Base-by-base conservation (phyloP, 2,329 filamentous ascomycete genomes). In the Diaporthe helianthi region DNA sequence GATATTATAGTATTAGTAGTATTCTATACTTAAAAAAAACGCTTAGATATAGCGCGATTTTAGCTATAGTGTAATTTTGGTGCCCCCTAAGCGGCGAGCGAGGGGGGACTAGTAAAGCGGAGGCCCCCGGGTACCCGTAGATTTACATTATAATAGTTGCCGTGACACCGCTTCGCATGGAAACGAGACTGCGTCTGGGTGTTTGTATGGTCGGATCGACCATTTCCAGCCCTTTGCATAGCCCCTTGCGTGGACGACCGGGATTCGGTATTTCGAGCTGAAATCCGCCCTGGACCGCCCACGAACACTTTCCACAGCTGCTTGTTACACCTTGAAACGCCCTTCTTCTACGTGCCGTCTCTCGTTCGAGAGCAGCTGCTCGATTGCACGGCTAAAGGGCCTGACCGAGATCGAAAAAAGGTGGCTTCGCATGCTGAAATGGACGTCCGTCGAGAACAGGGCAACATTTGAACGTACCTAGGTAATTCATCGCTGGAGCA, bases 221-320 rank as follows among this genome's bases (percentile, higher is more conserved):
- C 24, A 5, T 5, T 29, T 22, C 2, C 19, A 33, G 10, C 6
- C 6, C 10, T 19, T 22, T 9, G 41, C 22, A 47, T 26, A 31
- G n/a, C 17, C 26, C 29, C n/a, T 33, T 49, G 44, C 41, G 17
- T 12, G 8, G 3, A 29, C 31, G 15, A 33, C 12, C 66, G 66
- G 55, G 22, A 5, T 68, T 68, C 66, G 66, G 66, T 29, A 24
- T 49, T 68, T 64, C n/a, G 29, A 24, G 6, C 2, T 19, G 49
- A 63, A 49, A 29, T 36, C 58, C 58, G 58, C 36, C 4, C 19
- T 33, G 6, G 1, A 33, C 58, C 58, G 58, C 36, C 4, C 19
- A 47, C 12, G 1, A 33, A 46, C 5, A 4, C 12, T 12, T 10
- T 7, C 41, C 41, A 8, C n/a, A n/a, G n/a, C n/a, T n/a, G 13